Evolutionary conservation across 768 basidiomycete species (phyloP).

Genomic region (Fistulinella prunicolor): DNA sequence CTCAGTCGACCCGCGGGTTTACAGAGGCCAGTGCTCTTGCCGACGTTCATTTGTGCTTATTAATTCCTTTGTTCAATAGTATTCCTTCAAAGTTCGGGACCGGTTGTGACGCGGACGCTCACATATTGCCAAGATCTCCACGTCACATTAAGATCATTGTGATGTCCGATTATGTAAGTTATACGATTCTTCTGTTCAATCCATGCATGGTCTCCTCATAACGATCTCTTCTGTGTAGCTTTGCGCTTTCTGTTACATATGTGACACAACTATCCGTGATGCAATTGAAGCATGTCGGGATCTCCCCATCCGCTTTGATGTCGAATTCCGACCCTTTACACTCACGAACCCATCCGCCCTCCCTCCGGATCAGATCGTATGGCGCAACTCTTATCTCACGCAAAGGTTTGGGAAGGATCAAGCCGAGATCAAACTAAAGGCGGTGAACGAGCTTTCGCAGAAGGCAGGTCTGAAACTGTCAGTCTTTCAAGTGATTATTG

Average conservation of each 20-base stretch:
- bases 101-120: neutral
- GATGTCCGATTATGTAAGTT: constrained; percentile 31
- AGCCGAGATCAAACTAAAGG: constrained; percentile 24
- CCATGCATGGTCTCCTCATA: neutral
- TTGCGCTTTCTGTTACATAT: constrained; percentile 38
- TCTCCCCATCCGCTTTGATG: constrained; percentile 31
- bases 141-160: constrained; percentile 32
- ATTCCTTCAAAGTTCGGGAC: constrained; percentile 19
- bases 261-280: constrained; percentile 30
- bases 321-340: constrained; percentile 32
- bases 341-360: constrained; percentile 14
- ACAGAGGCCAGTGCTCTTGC: constrained; percentile 14
- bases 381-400: constrained; percentile 19
- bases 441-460: constrained; percentile 19
- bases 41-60: neutral
- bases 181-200: neutral
- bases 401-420: constrained; percentile 27
- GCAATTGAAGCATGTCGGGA: constrained; percentile 33
- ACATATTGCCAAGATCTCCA: constrained; percentile 8
- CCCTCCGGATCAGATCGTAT: constrained; percentile 1
- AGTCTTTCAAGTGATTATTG: constrained; percentile 1
- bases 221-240: constrained; percentile 12
- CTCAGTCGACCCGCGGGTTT: constrained; percentile 10
- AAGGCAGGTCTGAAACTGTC: constrained; percentile 26
- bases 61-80: constrained; percentile 5